phyloP scores from a whole-genome alignment of 768 basidiomycete genomes.

The Glaciozyma antarctica region DNA sequence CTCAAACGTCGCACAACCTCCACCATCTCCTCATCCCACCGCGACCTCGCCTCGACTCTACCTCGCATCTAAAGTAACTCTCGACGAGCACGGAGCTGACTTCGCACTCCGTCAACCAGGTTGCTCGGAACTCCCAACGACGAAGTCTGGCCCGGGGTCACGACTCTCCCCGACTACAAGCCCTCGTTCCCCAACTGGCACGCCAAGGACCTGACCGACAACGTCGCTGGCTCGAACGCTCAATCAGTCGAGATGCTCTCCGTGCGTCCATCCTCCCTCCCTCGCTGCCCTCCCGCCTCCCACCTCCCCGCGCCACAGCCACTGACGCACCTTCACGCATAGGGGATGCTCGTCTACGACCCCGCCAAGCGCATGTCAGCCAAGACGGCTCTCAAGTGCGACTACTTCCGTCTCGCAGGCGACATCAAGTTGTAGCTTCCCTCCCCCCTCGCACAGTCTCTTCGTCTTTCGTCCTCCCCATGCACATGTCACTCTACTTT shows the following conservation, averaged over 20 bases:
- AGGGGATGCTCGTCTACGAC: constrained; percentile 34
- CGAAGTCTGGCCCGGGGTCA: constrained; percentile 82
- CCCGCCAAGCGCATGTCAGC: constrained; percentile 29
- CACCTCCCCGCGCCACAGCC: background rate
- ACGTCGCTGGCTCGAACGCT: constrained; percentile 23
- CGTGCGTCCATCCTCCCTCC: constrained; percentile 10
- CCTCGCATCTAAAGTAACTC: no score
- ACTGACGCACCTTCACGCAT: background rate
- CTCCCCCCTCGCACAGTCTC: background rate
- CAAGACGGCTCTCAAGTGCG: constrained; percentile 22
- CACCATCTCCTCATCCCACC: no score
- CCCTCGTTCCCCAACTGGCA: constrained; percentile 93
- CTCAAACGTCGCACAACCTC: no score
- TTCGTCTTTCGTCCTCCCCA: background rate
- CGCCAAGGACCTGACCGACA: constrained; percentile 52
- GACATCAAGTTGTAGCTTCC: background rate
- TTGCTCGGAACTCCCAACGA: constrained; percentile 91
- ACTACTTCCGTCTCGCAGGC: constrained; percentile 22
- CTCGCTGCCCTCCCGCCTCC: background rate
- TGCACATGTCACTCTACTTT: no score
- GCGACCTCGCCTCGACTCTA: no score
- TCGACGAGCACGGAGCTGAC: background rate
- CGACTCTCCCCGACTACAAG: constrained; percentile 85
- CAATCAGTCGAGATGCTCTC: constrained; percentile 28
- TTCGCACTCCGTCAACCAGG: constrained; percentile 44